Percentiles rank a stretch among this genome's conserved stretches.
phyloP scores from a whole-genome alignment of 2,329 filamentous ascomycete species.

The Botrytis tulipae region DNA sequence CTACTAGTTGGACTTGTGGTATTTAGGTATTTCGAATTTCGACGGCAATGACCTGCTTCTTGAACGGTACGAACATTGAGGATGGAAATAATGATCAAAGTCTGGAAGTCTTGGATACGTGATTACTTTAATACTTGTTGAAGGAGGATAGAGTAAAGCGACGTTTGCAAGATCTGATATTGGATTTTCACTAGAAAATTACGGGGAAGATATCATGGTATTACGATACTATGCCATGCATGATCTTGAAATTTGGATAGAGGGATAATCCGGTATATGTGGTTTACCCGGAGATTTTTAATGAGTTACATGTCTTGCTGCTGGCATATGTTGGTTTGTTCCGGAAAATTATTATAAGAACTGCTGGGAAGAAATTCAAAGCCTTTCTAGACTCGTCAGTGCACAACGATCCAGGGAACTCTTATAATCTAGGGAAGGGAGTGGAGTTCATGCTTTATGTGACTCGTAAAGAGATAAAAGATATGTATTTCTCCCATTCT shows the following conservation, averaged over 20 bases:
- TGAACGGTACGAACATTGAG: rapidly evolving
- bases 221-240: not conserved
- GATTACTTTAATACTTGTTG: rapidly evolving
- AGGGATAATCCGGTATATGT: rapidly evolving
- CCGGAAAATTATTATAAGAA: rapidly evolving
- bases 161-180: not conserved
- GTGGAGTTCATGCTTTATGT: not conserved
- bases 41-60: rapidly evolving
- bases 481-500: not conserved
- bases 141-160: not conserved
- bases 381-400: not conserved
- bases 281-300: rapidly evolving
- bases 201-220: not conserved
- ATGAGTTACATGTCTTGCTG: too few species aligned
- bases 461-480: not conserved
- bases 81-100: rapidly evolving
- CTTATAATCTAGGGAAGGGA: not conserved
- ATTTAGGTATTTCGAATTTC: not conserved
- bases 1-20: not conserved
- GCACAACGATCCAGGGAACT: rapidly evolving
- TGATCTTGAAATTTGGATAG: not conserved
- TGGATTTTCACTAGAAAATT: not conserved
- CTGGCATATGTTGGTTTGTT: not conserved
- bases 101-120: rapidly evolving
- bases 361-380: not conserved